phyloP scores from a whole-genome alignment of 2,329 filamentous ascomycete genomes.

The Trichoderma atroviride region DNA sequence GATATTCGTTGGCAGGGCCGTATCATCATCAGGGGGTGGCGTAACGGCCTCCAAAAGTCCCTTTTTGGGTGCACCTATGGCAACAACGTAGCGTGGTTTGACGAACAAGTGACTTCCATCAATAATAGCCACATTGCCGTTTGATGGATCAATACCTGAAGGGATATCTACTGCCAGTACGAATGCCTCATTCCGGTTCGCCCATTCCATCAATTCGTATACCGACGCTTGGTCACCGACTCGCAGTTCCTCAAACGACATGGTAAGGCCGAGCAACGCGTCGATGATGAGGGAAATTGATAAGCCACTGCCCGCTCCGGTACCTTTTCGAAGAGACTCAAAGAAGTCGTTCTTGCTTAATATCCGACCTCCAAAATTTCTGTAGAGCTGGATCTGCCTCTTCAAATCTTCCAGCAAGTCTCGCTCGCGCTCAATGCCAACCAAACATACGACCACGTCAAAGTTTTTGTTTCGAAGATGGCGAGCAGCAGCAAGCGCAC shows the following conservation, averaged over 20 bases:
- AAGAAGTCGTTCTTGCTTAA: slow-evolving; percentile 63
- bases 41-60: slow-evolving; percentile 79
- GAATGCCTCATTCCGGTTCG: slow-evolving; percentile 81
- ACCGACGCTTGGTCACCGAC: slow-evolving; percentile 80
- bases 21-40: slow-evolving; percentile 46
- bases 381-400: slow-evolving; percentile 81
- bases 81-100: slow-evolving; percentile 78
- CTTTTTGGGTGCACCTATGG: slow-evolving; percentile 82
- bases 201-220: slow-evolving; percentile 91
- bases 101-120: slow-evolving; percentile 82
- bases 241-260: slow-evolving; percentile 85
- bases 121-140: slow-evolving; percentile 65
- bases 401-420: slow-evolving; percentile 79
- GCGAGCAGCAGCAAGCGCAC: slow-evolving; percentile 81
- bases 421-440: slow-evolving; percentile 80
- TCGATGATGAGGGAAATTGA: slow-evolving; percentile 83
- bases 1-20: slow-evolving; percentile 35
- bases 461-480: slow-evolving; percentile 84
- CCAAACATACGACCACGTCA: slow-evolving; percentile 79
- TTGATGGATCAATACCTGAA: slow-evolving; percentile 80
- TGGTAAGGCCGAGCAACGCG: slow-evolving; percentile 81
- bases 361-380: slow-evolving; percentile 78
- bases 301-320: slow-evolving; percentile 45
- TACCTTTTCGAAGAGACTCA: slow-evolving; percentile 57
- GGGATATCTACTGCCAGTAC: slow-evolving; percentile 90